Base-by-base conservation (phyloP, 768 basidiomycete genomes). In the Leccinum truebloodii region DNA sequence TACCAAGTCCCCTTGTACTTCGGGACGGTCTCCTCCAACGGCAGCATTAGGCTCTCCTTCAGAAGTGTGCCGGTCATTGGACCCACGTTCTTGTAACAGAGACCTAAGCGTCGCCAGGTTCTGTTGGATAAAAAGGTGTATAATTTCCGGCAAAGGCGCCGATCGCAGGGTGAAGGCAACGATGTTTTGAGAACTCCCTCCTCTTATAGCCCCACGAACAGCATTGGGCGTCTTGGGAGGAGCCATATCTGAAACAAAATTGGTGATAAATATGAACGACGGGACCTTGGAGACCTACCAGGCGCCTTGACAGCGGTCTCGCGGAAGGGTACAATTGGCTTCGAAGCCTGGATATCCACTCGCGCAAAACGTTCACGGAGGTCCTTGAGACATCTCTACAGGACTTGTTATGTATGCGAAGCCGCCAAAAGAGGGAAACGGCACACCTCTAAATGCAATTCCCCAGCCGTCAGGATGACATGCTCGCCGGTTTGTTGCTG, bases 401-500 rank as follows among this genome's bases (percentile, higher is more conserved):
- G 39, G 51, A 59, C 44, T 55, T 28, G 49, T 58, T 24, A 49
- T 14, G 44, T n/a, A 18, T 14, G 32, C 26, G 6, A 52, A 32
- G 7, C n/a, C 34, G 4, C 22, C 35, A 56, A 26, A 26, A n/a
- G 18, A 12, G 55, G 48, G 58, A 48, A 6, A 22, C 30, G 49
- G 62, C 80, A 39, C 57, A 94, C 95, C 86, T 98, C 97, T 26
- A 98, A 78, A 74, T 98, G 97, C 51, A 99, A 77, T 70, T 98
- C 96, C 34, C 97, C 97, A 1, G 97, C 97, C 3, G 92, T 92
- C 61, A 98, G 75, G 63, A 99, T 97, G 58, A 99, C 97, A 73
- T 97, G 90, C 73, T 99, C 97, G 34, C 97, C 97, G 0, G 95
- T 97, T 67, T 93, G 86, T 74, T 98, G 97, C 65, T 98, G 95